A percentile compares a stretch with the other conserved stretches of the same genome.
These are phyloP conservation scores for Xylaria longipes DNA, from an alignment of 495 filamentous ascomycete species.

Conservation along the genomic window DNA sequence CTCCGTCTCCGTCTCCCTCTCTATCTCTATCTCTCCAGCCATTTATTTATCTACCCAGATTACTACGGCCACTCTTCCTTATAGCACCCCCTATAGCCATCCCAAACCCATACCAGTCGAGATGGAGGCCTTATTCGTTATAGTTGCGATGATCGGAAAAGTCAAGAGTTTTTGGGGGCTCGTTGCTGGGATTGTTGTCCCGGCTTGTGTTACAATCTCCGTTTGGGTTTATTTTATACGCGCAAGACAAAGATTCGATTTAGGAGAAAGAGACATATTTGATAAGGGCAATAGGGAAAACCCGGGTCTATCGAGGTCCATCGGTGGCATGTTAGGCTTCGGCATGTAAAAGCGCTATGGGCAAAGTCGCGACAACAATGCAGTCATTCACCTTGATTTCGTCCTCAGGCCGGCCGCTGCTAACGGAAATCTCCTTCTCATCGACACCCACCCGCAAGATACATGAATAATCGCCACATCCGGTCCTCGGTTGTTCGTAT, in stretches of 20 bases:
- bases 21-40: too few species aligned
- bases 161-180: not conserved
- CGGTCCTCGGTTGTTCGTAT: too few species aligned
- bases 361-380: not conserved
- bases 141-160: not conserved
- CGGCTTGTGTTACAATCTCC: not conserved
- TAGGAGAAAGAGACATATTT: conserved; percentile 11
- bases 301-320: not conserved
- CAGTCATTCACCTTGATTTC: not conserved
- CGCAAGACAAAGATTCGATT: conserved; percentile 13
- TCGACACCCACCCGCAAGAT: too few species aligned
- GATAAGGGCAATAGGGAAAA: not conserved
- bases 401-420: not conserved
- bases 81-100: not conserved
- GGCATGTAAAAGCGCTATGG: conserved; percentile 1
- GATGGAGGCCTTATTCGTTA: not conserved
- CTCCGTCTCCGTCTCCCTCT: too few species aligned
- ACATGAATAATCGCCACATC: too few species aligned
- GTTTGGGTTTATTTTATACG: conserved; percentile 9
- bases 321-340: not conserved
- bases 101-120: not conserved
- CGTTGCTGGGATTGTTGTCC: not conserved
- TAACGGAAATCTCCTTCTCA: not conserved
- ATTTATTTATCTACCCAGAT: not conserved
- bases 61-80: not conserved